Evolutionary conservation across 2,329 filamentous ascomycete genomes (phyloP), one percentile per base, ranked within the genome.

Genomic region (Orbilia javanica): DNA sequence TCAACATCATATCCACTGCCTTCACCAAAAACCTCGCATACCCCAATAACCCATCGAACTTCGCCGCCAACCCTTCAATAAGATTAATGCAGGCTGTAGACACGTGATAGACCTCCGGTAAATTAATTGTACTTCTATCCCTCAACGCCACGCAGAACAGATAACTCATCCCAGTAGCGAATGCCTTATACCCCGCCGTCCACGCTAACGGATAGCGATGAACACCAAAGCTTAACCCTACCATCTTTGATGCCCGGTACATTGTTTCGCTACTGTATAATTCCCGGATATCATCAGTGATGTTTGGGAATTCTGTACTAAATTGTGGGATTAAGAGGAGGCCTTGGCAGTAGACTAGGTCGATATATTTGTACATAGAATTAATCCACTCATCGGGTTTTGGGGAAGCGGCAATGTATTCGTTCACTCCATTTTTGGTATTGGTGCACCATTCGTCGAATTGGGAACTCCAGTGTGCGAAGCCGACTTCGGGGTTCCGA

Each of bases 161-260:
- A 27, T 78, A 78, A 42, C 67, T 71, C 62, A 78, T 78, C 6
- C 67, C 48, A 5, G 74, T 78, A 46, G 74, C 67, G 39, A 78
- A 78, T 6, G 74, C 67, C 27, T 78, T 78, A 57, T 78, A 78
- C 15, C 74, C 74, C 22, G 74, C 74, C 6, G 74, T 78, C 74
- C 74, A 78, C 8, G 74, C 74, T 11, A 78, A 36, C 1, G 74
- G 74, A 31, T 67, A 78, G 3, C 74, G 20, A 25, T 78, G 74
- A 20, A 78, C 74, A 6, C 66, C 44, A 48, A 78, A 78, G 20
- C 74, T 78, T 36, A 78, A 22, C 4, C 74, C 74, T 13, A 78
- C 74, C 74, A 78, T 78, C 13, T 78, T 72, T 0, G 67, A 20
- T 3, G 74, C 67, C 18, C 50, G 67, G 22, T 78, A 78, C 62